phyloP scores from a whole-genome alignment of 1,139 yeast species.

The Geotrichum klebahnii region DNA sequence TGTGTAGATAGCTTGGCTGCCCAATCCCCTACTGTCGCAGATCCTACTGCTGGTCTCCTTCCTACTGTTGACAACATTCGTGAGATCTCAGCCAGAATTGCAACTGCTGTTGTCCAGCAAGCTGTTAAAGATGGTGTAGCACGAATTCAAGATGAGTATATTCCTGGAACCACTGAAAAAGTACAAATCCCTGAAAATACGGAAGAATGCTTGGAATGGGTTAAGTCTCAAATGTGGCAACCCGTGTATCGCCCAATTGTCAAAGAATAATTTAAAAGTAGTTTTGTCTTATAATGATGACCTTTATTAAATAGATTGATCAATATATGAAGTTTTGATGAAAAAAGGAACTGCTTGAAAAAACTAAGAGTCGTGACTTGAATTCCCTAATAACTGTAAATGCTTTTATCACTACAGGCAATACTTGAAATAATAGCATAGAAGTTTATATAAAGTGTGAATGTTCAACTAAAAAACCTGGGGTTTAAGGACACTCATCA shows the following conservation, averaged over 20 bases:
- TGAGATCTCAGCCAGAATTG: constrained; percentile 84
- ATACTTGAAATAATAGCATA: too few relatives aligned
- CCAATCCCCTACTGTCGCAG: constrained; percentile 66
- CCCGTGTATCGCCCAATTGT: constrained; percentile 85
- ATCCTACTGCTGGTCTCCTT: constrained; percentile 80
- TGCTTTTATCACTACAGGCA: too few relatives aligned
- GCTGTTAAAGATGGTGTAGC: constrained; percentile 84
- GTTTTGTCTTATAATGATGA: background rate
- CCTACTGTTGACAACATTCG: constrained; percentile 84
- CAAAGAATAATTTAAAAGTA: constrained; percentile 38
- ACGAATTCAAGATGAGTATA: constrained; percentile 55
- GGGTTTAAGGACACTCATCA: too few relatives aligned
- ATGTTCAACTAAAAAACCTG: too few relatives aligned
- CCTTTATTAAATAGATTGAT: background rate
- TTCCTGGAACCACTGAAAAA: constrained; percentile 46
- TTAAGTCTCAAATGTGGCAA: constrained; percentile 89
- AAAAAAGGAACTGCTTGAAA: too few relatives aligned
- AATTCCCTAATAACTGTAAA: too few relatives aligned
- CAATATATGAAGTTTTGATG: constrained; percentile 1
- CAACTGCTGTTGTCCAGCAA: constrained; percentile 87
- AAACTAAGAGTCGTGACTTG: too few relatives aligned
- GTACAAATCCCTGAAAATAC: constrained; percentile 80
- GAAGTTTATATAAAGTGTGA: too few relatives aligned
- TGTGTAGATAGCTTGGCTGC: constrained; percentile 87
- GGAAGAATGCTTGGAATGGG: constrained; percentile 80